These are phyloP conservation scores for Coemansia sp. DNA, from an alignment of 192 early-diverging fungal genomes.

Conservation along the genomic window DNA sequence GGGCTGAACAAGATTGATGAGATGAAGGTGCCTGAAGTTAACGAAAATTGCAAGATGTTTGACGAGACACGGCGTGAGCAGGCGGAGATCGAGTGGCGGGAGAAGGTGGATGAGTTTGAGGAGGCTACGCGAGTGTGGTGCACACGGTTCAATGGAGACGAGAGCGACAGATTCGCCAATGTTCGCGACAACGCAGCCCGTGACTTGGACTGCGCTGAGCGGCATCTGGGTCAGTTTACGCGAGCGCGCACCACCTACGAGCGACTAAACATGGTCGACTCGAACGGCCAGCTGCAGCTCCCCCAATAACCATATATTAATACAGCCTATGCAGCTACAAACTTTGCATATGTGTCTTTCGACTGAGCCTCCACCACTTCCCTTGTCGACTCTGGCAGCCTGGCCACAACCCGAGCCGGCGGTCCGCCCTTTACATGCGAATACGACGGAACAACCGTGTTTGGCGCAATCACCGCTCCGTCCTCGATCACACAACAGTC, in stretches of 20 bases:
- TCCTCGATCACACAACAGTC: slow-evolving; percentile 90
- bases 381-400: slow-evolving; percentile 85
- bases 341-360: slow-evolving; percentile 77
- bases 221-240: slow-evolving; percentile 28
- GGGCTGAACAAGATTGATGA: slow-evolving; percentile 23
- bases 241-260: slow-evolving; percentile 24
- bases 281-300: slow-evolving; percentile 21
- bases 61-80: slow-evolving; percentile 22
- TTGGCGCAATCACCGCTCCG: slow-evolving; percentile 85
- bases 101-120: slow-evolving; percentile 27
- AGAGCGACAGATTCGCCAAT: slow-evolving; percentile 2
- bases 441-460: slow-evolving; percentile 89
- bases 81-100: slow-evolving; percentile 37
- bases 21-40: slow-evolving; percentile 27
- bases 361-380: slow-evolving; percentile 74
- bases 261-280: slow-evolving; percentile 25
- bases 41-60: slow-evolving; percentile 34
- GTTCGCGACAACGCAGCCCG: slow-evolving; percentile 23
- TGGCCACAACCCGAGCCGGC: slow-evolving; percentile 65
- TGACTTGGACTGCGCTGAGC: slow-evolving; percentile 25
- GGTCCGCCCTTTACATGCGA: slow-evolving; percentile 86
- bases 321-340: slow-evolving; percentile 35
- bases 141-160: neutral
- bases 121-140: slow-evolving; percentile 32
- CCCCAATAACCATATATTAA: slow-evolving; percentile 10